Conservation (phyloP, 208 protist genomes). For the Leishmania tarentolae region DNA sequence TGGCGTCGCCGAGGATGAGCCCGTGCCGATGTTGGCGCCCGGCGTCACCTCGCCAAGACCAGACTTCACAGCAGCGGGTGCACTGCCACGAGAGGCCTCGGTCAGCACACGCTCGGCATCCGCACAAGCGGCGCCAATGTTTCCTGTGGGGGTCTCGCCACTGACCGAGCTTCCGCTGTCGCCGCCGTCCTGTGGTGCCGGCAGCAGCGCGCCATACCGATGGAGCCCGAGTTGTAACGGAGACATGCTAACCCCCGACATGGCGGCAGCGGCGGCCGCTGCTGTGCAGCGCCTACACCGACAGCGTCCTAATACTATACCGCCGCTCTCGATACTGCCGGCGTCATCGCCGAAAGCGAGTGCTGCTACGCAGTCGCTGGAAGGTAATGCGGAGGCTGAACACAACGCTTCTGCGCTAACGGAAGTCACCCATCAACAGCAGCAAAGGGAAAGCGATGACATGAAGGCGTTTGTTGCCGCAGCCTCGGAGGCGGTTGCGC, state of each 20-base stretch:
- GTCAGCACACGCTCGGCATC: too few relatives aligned
- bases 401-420: background rate
- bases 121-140: background rate
- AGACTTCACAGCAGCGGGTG: background rate
- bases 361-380: background rate
- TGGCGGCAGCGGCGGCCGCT: slow-evolving; percentile 9
- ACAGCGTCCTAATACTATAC: background rate
- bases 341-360: background rate
- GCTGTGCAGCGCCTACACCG: slow-evolving; percentile 10
- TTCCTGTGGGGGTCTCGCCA: background rate
- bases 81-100: background rate
- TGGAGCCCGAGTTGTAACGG: background rate
- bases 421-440: background rate
- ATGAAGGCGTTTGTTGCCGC: background rate
- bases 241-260: background rate
- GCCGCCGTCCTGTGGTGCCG: background rate
- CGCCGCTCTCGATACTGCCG: background rate
- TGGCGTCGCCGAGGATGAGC: background rate
- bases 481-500: background rate
- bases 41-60: background rate
- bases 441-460: background rate
- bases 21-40: background rate
- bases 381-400: background rate
- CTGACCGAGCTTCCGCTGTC: background rate
- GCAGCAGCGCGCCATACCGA: background rate